phyloP scores from a whole-genome alignment of 1,284 basidiomycete species.

The Rhodotorula glutinis region DNA sequence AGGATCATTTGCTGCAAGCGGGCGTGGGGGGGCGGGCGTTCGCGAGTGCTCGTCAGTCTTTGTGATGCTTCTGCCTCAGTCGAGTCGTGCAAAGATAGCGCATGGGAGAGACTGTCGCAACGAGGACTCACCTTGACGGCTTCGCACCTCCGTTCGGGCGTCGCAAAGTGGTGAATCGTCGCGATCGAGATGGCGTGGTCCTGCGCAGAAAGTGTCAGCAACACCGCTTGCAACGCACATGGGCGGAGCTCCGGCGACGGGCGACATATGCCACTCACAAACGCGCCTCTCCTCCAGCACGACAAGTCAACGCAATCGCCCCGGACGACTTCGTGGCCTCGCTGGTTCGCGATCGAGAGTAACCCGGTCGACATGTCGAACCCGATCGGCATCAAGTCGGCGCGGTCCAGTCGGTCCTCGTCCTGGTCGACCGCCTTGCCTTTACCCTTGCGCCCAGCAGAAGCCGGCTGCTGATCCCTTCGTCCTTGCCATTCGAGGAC shows the following conservation, averaged over 20 bases:
- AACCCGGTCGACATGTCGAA: constrained; percentile 65
- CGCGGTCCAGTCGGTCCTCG: background rate
- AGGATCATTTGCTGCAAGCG: constrained; percentile 36
- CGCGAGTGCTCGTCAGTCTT: no score
- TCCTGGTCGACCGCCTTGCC: background rate
- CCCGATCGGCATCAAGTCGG: constrained; percentile 69
- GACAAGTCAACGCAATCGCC: constrained; percentile 66
- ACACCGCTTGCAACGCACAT: background rate
- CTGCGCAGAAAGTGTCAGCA: no score
- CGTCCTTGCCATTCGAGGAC: constrained; percentile 27
- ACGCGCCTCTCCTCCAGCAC: constrained; percentile 66
- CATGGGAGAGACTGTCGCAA: no score
- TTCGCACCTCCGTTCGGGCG: constrained; percentile 63
- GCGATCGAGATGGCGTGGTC: constrained; percentile 93
- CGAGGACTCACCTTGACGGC: constrained; percentile 63
- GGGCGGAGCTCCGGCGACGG: background rate
- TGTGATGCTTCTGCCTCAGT: no score
- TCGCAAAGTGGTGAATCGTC: constrained; percentile 89
- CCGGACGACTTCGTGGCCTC: constrained; percentile 67
- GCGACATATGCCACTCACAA: constrained; percentile 58
- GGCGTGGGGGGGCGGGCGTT: no score
- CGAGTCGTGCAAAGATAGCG: no score
- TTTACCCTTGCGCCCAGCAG: constrained; percentile 26
- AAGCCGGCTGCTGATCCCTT: background rate
- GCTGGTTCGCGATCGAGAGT: constrained; percentile 67